These are phyloP conservation scores for Tulasnella sp. DNA, from an alignment of 768 basidiomycete genomes.

Conservation along the genomic window DNA sequence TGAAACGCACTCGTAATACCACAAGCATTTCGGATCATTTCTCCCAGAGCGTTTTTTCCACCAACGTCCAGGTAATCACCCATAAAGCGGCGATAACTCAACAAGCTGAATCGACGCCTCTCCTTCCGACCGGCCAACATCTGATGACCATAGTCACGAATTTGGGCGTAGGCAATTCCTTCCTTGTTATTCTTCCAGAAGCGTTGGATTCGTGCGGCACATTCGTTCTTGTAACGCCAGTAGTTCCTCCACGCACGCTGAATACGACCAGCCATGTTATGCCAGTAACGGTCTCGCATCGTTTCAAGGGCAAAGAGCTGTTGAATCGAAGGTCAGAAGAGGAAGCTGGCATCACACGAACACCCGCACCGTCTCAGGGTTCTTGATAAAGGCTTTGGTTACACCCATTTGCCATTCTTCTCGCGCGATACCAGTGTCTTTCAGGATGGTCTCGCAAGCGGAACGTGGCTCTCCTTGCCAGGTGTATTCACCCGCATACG, in stretches of 20 bases:
- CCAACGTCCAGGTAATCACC: slow-evolving; percentile 95
- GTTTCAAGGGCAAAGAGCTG: slow-evolving; percentile 96
- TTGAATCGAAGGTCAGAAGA: slow-evolving; percentile 16
- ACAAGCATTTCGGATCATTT: slow-evolving; percentile 63
- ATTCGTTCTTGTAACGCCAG: slow-evolving; percentile 90
- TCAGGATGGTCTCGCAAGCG: slow-evolving; percentile 86
- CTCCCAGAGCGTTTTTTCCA: slow-evolving; percentile 62
- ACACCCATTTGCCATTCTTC: slow-evolving; percentile 99
- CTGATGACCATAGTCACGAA: slow-evolving; percentile 92
- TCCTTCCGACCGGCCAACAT: slow-evolving; percentile 88
- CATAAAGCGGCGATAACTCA: slow-evolving; percentile 89
- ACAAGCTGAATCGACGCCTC: slow-evolving; percentile 81
- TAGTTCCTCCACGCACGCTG: slow-evolving; percentile 96
- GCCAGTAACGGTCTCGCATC: slow-evolving; percentile 99
- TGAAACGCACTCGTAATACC: slow-evolving; percentile 57
- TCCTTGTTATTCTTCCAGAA: slow-evolving; percentile 99
- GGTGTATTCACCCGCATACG: slow-evolving; percentile 97
- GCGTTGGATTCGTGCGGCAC: slow-evolving; percentile 87
- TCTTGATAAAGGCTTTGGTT: slow-evolving; percentile 99
- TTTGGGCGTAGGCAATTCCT: slow-evolving; percentile 74
- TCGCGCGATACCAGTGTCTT: slow-evolving; percentile 88
- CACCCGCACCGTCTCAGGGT: slow-evolving; percentile 79
- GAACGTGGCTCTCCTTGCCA: slow-evolving; percentile 88
- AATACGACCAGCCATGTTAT: slow-evolving; percentile 96
- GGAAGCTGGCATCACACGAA: not conserved